A percentile compares a stretch with the other conserved stretches of the same genome.
phyloP scores from a whole-genome alignment of 805 yeast genomes.

The Cyberlindnera samutprakarnensis region DNA sequence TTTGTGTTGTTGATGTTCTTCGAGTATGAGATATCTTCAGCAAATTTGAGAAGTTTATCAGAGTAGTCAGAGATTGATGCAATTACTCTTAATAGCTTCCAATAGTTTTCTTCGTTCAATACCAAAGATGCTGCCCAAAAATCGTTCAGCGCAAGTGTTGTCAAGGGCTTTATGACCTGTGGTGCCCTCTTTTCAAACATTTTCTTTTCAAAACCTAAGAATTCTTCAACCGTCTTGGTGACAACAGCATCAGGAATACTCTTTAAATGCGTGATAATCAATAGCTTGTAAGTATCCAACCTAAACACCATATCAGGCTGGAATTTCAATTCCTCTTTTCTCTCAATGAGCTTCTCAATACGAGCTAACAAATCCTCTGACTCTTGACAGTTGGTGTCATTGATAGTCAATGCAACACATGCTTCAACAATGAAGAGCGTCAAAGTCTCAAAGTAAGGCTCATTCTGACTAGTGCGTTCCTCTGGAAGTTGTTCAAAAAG shows the following conservation, averaged over 20 bases:
- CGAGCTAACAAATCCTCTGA: constrained; percentile 1
- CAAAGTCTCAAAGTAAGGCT: constrained; percentile 17
- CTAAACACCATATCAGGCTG: constrained; percentile 26
- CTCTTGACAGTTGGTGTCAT: neutral
- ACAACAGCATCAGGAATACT: constrained; percentile 1
- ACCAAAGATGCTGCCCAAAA: constrained; percentile 23
- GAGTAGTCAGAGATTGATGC: constrained; percentile 40
- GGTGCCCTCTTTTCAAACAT: constrained; percentile 11
- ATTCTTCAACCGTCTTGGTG: constrained; percentile 5
- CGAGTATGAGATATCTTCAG: constrained; percentile 31
- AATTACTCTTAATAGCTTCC: constrained; percentile 45
- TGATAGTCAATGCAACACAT: constrained; percentile 19
- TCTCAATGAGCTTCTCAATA: constrained; percentile 14
- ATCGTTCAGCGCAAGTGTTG: constrained; percentile 2
- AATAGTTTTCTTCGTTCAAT: constrained; percentile 42
- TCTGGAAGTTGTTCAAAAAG: constrained; percentile 29
- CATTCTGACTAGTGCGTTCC: constrained; percentile 23
- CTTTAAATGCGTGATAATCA: constrained; percentile 25
- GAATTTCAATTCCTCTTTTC: constrained; percentile 22
- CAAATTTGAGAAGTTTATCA: constrained; percentile 36
- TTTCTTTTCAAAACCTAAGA: constrained; percentile 9
- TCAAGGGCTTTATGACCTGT: constrained; percentile 15
- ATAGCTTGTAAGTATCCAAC: constrained; percentile 42
- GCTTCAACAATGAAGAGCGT: constrained; percentile 40
- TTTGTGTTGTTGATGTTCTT: constrained; percentile 38